Percentiles rank a stretch among this genome's conserved stretches.
Evolutionary conservation across 208 protist genomes (phyloP).

Genomic region (Acanthamoeba triangularis): DNA sequence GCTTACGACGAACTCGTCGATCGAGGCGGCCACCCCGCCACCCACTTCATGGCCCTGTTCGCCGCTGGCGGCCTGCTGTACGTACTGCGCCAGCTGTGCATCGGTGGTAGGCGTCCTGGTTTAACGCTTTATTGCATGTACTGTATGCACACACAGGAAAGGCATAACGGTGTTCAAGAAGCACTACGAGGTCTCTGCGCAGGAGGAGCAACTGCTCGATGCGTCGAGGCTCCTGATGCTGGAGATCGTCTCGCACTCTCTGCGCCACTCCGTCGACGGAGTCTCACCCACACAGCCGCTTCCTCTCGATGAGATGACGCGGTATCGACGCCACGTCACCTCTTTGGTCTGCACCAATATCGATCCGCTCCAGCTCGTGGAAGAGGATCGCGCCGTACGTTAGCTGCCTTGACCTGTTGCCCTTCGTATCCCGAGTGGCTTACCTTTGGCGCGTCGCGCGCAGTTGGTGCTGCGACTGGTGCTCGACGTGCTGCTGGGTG

Average conservation of each 20-base stretch:
- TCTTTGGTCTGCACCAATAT: not conserved
- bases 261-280: not conserved
- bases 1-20: not conserved
- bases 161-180: not conserved
- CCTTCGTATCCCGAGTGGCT: not conserved
- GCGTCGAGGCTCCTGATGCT: not conserved
- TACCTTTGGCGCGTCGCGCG: not conserved
- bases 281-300: not conserved
- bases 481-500: not conserved
- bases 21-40: not conserved
- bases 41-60: conserved; percentile 18
- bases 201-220: conserved; percentile 22
- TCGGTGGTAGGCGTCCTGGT: too few relatives aligned
- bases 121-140: not conserved
- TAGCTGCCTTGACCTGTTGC: not conserved
- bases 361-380: not conserved
- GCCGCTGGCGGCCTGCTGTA: conserved; percentile 43
- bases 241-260: not conserved
- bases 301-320: not conserved
- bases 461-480: not conserved
- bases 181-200: not conserved
- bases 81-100: not conserved
- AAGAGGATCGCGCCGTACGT: not conserved
- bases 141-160: not conserved
- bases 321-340: not conserved